Percentiles rank a stretch among this genome's conserved stretches.
Evolutionary conservation across 2,329 filamentous ascomycete genomes (phyloP).

Genomic region (Penicillium sp.): DNA sequence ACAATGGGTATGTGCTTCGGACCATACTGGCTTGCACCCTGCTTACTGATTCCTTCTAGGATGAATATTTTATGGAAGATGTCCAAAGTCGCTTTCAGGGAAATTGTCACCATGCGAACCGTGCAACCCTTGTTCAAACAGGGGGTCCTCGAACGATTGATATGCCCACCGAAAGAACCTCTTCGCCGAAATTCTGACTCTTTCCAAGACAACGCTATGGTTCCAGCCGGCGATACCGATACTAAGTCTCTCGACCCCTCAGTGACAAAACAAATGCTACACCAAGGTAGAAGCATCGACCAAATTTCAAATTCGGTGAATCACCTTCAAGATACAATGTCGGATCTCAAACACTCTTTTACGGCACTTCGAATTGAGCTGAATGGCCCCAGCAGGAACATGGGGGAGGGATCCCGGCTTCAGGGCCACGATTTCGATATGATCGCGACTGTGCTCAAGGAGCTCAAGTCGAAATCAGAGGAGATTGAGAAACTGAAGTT

Average conservation of each 20-base stretch:
- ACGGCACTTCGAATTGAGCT: constrained; percentile 40
- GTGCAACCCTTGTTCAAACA: constrained; percentile 38
- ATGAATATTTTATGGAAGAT: constrained; percentile 44
- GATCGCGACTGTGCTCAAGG: constrained; percentile 40
- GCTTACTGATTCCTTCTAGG: constrained; percentile 18
- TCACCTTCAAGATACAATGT: constrained; percentile 42
- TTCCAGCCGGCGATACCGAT: constrained; percentile 21
- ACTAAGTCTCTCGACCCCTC: constrained; percentile 19
- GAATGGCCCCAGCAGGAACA: constrained; percentile 29
- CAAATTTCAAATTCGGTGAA: constrained; percentile 42
- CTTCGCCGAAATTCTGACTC: constrained; percentile 19
- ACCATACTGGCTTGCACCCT: not conserved
- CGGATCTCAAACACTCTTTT: constrained; percentile 42
- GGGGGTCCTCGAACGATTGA: constrained; percentile 32
- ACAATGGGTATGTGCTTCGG: constrained; percentile 34
- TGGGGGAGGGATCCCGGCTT: constrained; percentile 20
- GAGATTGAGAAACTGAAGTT: constrained; percentile 42
- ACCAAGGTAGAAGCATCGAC: constrained; percentile 39
- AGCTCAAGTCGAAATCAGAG: constrained; percentile 41
- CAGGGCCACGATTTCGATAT: constrained; percentile 35
- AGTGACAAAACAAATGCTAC: constrained; percentile 38
- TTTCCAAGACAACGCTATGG: constrained; percentile 25
- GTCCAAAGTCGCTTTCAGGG: constrained; percentile 40
- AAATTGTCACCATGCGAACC: constrained; percentile 43
- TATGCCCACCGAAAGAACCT: constrained; percentile 27